Percentiles rank a stretch among this genome's conserved stretches.
These are phyloP conservation scores for Coemansia sp. DNA, from an alignment of 192 early-diverging fungal genomes.

Conservation along the genomic window DNA sequence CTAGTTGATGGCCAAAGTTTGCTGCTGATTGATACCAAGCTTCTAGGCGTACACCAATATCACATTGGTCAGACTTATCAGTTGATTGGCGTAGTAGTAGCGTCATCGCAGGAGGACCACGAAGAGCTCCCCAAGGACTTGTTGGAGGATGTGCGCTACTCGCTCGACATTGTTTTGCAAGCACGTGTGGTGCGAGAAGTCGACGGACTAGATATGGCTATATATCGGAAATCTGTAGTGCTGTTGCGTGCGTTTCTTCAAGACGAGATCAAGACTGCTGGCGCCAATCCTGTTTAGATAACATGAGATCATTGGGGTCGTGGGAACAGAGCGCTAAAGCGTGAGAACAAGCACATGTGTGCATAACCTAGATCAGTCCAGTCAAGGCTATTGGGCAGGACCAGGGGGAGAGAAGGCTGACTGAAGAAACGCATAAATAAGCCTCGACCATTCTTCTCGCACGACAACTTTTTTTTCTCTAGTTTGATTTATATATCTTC, in stretches of 20 bases:
- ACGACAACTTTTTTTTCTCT: background rate
- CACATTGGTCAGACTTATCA: conserved; percentile 46
- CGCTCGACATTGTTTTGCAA: conserved; percentile 21
- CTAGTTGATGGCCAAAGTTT: conserved; percentile 25
- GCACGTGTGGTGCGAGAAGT: conserved; percentile 33
- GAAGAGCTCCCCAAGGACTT: conserved; percentile 16
- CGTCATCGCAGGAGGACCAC: background rate
- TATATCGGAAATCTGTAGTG: conserved; percentile 31
- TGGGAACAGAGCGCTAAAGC: conserved; percentile 5
- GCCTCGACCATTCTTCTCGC: conserved; percentile 5
- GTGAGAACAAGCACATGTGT: conserved; percentile 4
- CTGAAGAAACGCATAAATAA: background rate
- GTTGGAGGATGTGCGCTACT: conserved; percentile 28
- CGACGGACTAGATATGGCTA: conserved; percentile 40
- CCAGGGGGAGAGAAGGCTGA: background rate
- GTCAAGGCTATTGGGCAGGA: background rate
- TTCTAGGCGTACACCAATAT: conserved; percentile 38
- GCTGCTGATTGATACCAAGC: conserved; percentile 26
- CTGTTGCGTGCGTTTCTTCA: conserved; percentile 25
- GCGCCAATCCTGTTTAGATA: background rate
- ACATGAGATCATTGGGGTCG: background rate
- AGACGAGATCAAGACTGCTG: background rate
- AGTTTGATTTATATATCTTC: background rate
- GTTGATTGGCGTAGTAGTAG: conserved; percentile 28
- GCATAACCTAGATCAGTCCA: conserved; percentile 1